phyloP scores from a whole-genome alignment of 2,329 filamentous ascomycete species.

The Trichoderma citrinoviride region DNA sequence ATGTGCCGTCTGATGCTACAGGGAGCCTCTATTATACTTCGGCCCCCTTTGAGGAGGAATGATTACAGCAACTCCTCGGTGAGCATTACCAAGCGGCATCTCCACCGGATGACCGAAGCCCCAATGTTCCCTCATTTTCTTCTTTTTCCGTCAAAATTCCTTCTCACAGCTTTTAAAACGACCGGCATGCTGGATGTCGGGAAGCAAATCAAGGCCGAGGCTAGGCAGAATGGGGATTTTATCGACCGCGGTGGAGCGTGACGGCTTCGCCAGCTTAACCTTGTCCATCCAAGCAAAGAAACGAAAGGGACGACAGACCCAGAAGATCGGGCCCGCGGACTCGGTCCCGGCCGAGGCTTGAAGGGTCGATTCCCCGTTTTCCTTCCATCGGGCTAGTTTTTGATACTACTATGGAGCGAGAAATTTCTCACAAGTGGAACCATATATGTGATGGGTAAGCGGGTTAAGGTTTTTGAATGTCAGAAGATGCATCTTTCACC shows the following conservation, averaged over 20 bases:
- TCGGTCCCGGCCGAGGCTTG: constrained; percentile 17
- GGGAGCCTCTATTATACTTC: no score
- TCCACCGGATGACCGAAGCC: neutral
- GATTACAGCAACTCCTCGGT: neutral
- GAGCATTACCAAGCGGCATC: constrained; percentile 11
- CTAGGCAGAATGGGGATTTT: constrained; percentile 15
- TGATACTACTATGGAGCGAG: neutral
- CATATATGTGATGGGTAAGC: neutral
- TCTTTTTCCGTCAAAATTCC: neutral
- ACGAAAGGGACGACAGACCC: neutral
- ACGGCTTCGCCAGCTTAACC: neutral
- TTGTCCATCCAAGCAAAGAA: neutral
- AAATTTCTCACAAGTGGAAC: constrained; percentile 15
- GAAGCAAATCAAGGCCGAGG: constrained; percentile 8
- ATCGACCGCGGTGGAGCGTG: constrained; percentile 9
- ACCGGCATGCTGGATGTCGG: constrained; percentile 3
- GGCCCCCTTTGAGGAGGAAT: neutral
- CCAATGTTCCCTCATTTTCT: neutral
- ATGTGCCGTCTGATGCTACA: no score
- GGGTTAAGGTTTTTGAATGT: constrained; percentile 6
- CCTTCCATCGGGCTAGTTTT: neutral
- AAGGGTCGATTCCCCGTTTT: neutral
- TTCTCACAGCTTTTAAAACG: neutral
- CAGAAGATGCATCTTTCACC: neutral
- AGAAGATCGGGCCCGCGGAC: constrained; percentile 13